Base-by-base conservation (phyloP, 257 asterid species). In the Euphrasia confusa region DNA sequence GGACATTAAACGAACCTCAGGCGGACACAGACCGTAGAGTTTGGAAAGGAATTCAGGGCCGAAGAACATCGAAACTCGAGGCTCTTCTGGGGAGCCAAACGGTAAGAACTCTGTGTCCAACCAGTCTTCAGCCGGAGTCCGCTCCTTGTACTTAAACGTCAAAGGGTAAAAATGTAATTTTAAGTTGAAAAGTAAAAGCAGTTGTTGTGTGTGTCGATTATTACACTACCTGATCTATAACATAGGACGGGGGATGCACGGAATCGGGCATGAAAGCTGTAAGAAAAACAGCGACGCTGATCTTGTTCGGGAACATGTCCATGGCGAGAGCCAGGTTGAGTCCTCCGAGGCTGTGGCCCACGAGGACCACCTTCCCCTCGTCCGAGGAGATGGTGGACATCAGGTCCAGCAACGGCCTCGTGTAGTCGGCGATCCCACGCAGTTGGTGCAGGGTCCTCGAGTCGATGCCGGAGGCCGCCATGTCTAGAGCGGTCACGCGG, bases 291-390 rank as follows among this genome's bases (percentile, higher is more conserved):
- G 89, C 86, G 14, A 54, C 78, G 0, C 24, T 21, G 21, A 84
- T 69, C 71, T 82, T 84, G 5, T 74, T 33, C 8, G 85, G 79
- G 64, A 54, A 82, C 68, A 40, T 61, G 2, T 84, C 87, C 74
- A 79, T 75, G 2, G 81, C 84, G 52, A 77, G 58, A 14, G 65
- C 68, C 21, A 81, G 17, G 48, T 54, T 76, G 50, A 82, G 0
- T 8, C 93, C 93, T 1, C 93, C 93, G 1, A 80, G 76, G 27
- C 89, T 80, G 64, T 84, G 93, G 2, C 89, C 89, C 17, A 84
- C 87, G 44, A 84, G 64, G 32, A 82, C 68, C 59, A 82, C 89
- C 69, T 80, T 80, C 63, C 80, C 79, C 63, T 82, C 79, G 27
- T 28, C 47, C 15, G 54, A 30, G 39, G 80, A 74, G 65, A 82